phyloP scores from a whole-genome alignment of 2,329 filamentous ascomycete genomes.

The Penicillium sp. region DNA sequence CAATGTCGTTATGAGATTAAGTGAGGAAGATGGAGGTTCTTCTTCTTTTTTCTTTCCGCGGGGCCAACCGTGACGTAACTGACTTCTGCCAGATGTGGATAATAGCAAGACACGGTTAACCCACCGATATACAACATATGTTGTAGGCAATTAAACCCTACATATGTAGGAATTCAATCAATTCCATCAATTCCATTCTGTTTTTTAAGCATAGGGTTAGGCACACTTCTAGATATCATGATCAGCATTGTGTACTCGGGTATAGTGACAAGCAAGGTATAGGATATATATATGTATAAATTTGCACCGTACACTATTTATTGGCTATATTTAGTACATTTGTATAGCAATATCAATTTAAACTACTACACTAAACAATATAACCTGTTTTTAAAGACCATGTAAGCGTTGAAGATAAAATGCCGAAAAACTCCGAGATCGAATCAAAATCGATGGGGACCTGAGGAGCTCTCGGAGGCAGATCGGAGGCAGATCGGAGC shows the following conservation, averaged over 20 bases:
- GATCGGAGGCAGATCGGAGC: slow-evolving; percentile 15
- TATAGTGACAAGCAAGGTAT: neutral
- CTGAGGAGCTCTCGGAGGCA: slow-evolving; percentile 7
- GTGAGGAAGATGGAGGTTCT: neutral
- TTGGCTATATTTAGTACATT: neutral
- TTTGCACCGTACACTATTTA: neutral
- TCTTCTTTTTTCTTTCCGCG: slow-evolving; percentile 2
- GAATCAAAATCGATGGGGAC: neutral
- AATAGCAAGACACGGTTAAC: neutral
- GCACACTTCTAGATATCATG: neutral
- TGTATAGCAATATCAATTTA: no score
- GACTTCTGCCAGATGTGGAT: slow-evolving; percentile 8
- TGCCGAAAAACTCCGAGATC: slow-evolving; percentile 15
- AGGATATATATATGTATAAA: neutral
- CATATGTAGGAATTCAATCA: neutral
- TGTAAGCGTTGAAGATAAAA: neutral
- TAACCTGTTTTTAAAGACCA: neutral
- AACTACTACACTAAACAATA: neutral
- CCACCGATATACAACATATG: neutral
- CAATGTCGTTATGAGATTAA: neutral
- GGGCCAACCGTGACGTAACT: slow-evolving; percentile 24
- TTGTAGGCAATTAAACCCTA: neutral
- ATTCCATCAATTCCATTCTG: neutral
- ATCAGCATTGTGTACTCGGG: neutral
- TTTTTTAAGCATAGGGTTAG: neutral